Evolutionary conservation across 208 protist genomes (phyloP).

Genomic region (Herpetomonas muscarum): DNA sequence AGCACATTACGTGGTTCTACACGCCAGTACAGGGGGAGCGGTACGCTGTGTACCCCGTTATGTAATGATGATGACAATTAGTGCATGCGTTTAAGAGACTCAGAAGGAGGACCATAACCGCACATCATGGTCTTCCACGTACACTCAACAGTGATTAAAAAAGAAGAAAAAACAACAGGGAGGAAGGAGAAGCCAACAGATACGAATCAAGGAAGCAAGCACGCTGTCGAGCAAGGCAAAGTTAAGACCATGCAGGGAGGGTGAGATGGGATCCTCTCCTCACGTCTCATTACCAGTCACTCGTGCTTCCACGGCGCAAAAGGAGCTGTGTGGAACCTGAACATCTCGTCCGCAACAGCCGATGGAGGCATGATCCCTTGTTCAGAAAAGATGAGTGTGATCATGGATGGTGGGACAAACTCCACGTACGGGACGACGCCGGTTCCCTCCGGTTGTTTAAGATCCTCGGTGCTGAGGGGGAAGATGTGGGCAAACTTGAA

Average conservation of each 20-base stretch:
- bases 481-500: conserved; percentile 99
- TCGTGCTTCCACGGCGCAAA: conserved; percentile 57
- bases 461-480: conserved; percentile 93
- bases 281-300: neutral
- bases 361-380: conserved; percentile 98
- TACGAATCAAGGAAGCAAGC: too few relatives aligned
- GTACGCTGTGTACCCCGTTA: too few relatives aligned
- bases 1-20: conserved; percentile 1
- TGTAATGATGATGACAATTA: too few relatives aligned
- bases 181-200: too few relatives aligned
- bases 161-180: conserved; percentile 1
- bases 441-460: conserved; percentile 65
- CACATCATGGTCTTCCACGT: too few relatives aligned
- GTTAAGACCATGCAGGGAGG: neutral
- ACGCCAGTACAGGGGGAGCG: conserved; percentile 2
- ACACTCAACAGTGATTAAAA: too few relatives aligned
- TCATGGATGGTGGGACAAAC: conserved; percentile 85
- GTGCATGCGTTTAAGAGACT: too few relatives aligned
- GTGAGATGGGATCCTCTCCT: neutral
- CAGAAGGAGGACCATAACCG: too few relatives aligned
- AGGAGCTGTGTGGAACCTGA: conserved; percentile 81
- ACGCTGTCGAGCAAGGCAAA: neutral
- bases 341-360: conserved; percentile 98
- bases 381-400: conserved; percentile 98
- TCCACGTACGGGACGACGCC: conserved; percentile 73